Conservation (phyloP, 805 yeast genomes). For the Candida maesae region DNA sequence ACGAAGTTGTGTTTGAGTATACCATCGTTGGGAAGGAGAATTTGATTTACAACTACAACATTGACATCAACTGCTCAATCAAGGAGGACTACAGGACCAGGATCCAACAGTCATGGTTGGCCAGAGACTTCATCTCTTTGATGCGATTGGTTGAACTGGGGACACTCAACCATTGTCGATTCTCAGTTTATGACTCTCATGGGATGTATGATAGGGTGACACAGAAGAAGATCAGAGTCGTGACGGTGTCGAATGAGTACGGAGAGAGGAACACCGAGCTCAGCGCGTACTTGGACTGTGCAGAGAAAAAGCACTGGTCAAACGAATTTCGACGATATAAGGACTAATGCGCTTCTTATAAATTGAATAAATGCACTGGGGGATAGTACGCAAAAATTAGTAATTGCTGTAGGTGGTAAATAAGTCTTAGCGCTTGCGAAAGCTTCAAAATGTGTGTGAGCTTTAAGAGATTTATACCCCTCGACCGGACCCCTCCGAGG, state of each 20-base stretch:
- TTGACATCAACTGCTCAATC: no score
- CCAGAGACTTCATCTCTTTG: background rate
- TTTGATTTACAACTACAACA: background rate
- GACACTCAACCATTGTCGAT: background rate
- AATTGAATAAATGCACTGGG: no score
- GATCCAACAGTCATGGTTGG: background rate
- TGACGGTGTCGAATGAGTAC: background rate
- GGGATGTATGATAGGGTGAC: background rate
- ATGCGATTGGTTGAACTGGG: background rate
- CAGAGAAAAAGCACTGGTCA: no score
- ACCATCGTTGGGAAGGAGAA: constrained; percentile 1
- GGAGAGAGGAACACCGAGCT: background rate
- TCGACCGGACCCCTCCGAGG: no score
- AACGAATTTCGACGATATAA: no score
- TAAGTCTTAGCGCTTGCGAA: no score
- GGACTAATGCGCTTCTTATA: no score
- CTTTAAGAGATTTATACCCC: no score
- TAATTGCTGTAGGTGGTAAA: no score
- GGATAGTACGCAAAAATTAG: no score
- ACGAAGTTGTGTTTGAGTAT: background rate
- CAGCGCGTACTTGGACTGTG: background rate
- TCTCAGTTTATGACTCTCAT: background rate
- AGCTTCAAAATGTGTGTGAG: no score
- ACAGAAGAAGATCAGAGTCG: background rate
- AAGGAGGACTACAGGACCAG: background rate